phyloP scores from a whole-genome alignment of 2,329 filamentous ascomycete species.

The Epichloe gansuensis region DNA sequence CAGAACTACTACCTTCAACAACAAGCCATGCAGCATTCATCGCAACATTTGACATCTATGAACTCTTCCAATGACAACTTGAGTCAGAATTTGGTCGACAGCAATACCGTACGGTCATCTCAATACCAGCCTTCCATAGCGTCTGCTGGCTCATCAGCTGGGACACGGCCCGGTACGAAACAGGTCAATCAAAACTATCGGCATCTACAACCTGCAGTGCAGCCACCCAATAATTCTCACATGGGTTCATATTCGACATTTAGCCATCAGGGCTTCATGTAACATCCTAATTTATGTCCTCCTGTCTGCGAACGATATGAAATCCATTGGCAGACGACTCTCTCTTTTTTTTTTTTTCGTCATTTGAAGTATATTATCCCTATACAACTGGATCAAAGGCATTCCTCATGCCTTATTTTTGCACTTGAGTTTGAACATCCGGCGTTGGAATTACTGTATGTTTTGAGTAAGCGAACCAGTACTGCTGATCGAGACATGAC shows the following conservation, averaged over 20 bases:
- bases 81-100: background rate
- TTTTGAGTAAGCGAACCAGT: too few species aligned
- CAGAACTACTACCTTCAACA: slow-evolving; percentile 3
- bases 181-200: background rate
- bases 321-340: background rate
- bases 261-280: slow-evolving; percentile 1
- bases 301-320: background rate
- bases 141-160: background rate
- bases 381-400: background rate
- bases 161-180: background rate
- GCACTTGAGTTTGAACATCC: background rate
- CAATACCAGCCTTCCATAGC: background rate
- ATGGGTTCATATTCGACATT: slow-evolving; percentile 3
- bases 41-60: background rate
- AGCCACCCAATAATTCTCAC: background rate
- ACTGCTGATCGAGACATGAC: too few species aligned
- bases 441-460: background rate
- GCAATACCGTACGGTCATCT: background rate
- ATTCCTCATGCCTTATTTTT: background rate
- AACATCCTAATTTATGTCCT: background rate
- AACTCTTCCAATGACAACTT: background rate
- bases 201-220: background rate
- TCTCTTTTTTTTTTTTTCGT: background rate
- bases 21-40: background rate
- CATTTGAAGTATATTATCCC: background rate